Base-by-base conservation (phyloP, 805 yeast species). In the Groenewaldozyma salmanticensis region DNA sequence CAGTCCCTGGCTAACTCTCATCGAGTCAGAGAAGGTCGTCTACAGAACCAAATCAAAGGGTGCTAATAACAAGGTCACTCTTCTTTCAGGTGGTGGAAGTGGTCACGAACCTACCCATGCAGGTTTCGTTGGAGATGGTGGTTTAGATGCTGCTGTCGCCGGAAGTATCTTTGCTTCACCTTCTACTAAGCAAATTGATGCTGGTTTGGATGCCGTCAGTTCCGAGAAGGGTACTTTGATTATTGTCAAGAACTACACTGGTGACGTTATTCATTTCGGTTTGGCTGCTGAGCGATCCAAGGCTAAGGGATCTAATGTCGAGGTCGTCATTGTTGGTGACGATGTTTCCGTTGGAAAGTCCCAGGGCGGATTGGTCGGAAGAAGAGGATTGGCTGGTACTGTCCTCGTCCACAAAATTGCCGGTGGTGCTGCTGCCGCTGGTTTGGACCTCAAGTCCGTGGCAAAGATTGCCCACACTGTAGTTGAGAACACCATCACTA, bases 31-130 rank as follows among this genome's bases (percentile, higher is more conserved):
- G 54, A 19, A 37, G 21, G 45, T 42, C n/a, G 45, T 42, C 3
- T 42, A 24, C 27, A 42, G 38, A 17, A 38, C 39, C 22, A 40
- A 42, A 32, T 42, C 49, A 6, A 43, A 38, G 21, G 43, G 47
- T 16, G 45, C 51, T 22, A 32, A 47, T 31, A 53, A 17, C 46
- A 62, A 40, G 53, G 81, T 87, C 34, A 73, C 84, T 4, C 54
- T 88, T 38, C 64, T 88, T 21, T 78, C 95, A 27, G 96, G 96
- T 45, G 97, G 97, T 42, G 96, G 96, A 21, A 77, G 88, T 11
- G 97, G 97, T 37, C 97, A 88, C 57, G 97, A 88, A 61, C 96
- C 96, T 20, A 70, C 87, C 3, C 96, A 90, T 55, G 88, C 84
- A 5, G 96, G 95, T 0, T 88, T 77, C 58, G 87, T 88, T 18